These are phyloP conservation scores for Wallacemonas sp. DNA, from an alignment of 208 protist genomes.

Conservation along the genomic window DNA sequence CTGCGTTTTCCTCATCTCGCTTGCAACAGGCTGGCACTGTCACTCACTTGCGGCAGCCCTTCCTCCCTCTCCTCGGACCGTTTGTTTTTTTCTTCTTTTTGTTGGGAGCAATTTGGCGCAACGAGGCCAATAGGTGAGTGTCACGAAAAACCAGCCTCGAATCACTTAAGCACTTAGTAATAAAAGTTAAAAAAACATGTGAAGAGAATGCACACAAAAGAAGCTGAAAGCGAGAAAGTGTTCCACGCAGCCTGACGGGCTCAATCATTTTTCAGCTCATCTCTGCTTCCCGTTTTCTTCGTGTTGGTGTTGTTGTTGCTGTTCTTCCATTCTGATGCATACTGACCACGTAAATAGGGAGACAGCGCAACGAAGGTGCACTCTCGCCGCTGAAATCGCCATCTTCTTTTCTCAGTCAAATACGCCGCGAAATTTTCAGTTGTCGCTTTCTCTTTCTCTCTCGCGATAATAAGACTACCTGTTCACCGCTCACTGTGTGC, in stretches of 20 bases:
- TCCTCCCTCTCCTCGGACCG: background rate
- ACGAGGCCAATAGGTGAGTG: background rate
- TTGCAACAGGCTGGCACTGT: background rate
- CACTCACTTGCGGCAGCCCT: no score
- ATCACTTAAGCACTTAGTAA: slow-evolving; percentile 17
- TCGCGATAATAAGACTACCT: no score
- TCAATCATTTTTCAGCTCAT: no score
- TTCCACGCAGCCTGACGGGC: no score
- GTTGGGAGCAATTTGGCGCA: background rate
- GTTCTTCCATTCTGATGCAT: background rate
- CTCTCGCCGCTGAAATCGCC: no score
- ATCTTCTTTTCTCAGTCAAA: no score
- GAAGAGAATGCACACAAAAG: slow-evolving; percentile 5
- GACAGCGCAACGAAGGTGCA: no score
- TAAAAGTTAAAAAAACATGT: slow-evolving; percentile 6
- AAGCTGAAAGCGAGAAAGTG: slow-evolving; percentile 3
- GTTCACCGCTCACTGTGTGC: no score
- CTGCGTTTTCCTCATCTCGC: no score
- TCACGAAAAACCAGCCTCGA: background rate
- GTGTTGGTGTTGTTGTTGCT: background rate
- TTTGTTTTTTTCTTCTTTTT: slow-evolving; percentile 13
- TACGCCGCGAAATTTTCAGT: no score
- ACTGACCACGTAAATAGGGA: no score
- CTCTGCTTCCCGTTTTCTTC: slow-evolving; percentile 18
- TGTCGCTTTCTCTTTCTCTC: slow-evolving; percentile 3